A percentile compares a stretch with the other conserved stretches of the same genome.
These are phyloP conservation scores for Daldinia vernicosa DNA, from an alignment of 495 filamentous ascomycete species.

Conservation along the genomic window DNA sequence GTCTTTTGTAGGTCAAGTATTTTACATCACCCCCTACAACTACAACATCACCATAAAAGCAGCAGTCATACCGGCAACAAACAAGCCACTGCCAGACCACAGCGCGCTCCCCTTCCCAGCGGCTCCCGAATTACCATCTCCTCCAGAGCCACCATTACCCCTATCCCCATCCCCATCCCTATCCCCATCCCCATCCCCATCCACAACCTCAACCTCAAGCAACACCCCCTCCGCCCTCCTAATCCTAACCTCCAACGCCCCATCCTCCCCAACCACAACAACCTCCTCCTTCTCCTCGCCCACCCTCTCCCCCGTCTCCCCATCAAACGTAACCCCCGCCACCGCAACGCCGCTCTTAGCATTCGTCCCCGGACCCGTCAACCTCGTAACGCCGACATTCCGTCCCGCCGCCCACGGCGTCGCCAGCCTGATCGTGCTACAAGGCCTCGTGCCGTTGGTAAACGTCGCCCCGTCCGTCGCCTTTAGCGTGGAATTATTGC, in stretches of 20 bases:
- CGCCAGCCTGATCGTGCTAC: constrained; percentile 13
- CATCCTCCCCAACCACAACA: constrained; percentile 26
- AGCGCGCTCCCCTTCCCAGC: background rate
- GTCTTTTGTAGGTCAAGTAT: background rate
- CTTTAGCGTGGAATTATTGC: constrained; percentile 42
- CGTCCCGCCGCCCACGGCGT: constrained; percentile 36
- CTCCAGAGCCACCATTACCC: background rate
- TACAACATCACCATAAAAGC: background rate
- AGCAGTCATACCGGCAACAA: background rate
- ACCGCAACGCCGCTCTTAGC: constrained; percentile 43
- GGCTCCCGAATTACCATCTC: background rate
- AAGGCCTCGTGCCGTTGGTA: constrained; percentile 35
- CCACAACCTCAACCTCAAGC: constrained; percentile 24
- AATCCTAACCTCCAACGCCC: constrained; percentile 24
- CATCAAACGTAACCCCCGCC: constrained; percentile 37
- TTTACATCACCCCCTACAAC: background rate
- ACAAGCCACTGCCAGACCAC: constrained; percentile 2
- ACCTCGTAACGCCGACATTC: constrained; percentile 21
- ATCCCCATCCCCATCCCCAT: background rate
- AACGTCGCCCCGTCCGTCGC: constrained; percentile 40
- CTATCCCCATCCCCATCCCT: background rate
- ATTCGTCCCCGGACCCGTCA: constrained; percentile 44
- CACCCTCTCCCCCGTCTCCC: constrained; percentile 27
- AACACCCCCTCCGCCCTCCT: constrained; percentile 41
- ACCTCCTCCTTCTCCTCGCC: constrained; percentile 16